Percentiles rank a stretch among this genome's conserved stretches.
These are phyloP conservation scores for Leccinum arenicola DNA, from an alignment of 768 basidiomycete species.

Conservation along the genomic window DNA sequence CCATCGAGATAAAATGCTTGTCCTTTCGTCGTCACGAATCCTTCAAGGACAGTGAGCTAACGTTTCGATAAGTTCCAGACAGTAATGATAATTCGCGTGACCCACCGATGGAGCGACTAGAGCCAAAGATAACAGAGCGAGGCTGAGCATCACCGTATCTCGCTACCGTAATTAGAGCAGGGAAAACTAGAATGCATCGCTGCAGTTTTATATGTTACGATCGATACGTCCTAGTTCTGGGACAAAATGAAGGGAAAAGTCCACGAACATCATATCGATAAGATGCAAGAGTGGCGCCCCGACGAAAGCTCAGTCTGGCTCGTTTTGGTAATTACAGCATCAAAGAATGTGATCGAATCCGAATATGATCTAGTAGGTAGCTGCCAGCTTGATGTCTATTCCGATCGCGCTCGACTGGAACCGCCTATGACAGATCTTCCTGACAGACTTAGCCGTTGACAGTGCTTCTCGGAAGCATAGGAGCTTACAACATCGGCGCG, in stretches of 20 bases:
- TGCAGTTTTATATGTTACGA: neutral
- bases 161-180: neutral
- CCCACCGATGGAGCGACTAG: neutral
- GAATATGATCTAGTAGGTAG: slow-evolving; percentile 71
- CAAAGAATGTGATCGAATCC: slow-evolving; percentile 50
- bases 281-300: too few species aligned
- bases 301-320: too few species aligned
- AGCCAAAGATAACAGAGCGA: neutral
- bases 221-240: neutral
- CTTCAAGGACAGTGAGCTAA: neutral
- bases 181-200: neutral
- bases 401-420: slow-evolving; percentile 97
- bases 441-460: slow-evolving; percentile 79
- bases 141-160: neutral
- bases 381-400: slow-evolving; percentile 73
- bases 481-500: slow-evolving; percentile 26
- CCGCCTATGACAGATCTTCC: slow-evolving; percentile 68
- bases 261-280: neutral
- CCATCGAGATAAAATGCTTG: neutral
- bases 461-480: slow-evolving; percentile 66
- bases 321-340: too few species aligned
- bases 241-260: neutral
- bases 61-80: neutral
- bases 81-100: neutral
- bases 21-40: neutral